These are phyloP conservation scores for Starmerella floricola DNA, from an alignment of 805 yeast species.

Conservation along the genomic window DNA sequence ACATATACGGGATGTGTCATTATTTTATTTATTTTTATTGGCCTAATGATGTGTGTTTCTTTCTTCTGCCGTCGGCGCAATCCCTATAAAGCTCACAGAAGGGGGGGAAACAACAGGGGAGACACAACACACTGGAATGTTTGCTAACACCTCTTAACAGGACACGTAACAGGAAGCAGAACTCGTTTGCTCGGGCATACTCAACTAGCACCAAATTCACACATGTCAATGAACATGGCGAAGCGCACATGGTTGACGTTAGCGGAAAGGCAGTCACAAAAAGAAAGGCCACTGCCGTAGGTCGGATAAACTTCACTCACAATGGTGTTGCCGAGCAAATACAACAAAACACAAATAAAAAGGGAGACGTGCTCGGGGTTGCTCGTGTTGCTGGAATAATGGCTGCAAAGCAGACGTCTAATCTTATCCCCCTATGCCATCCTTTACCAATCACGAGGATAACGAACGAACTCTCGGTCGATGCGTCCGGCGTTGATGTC, in stretches of 20 bases:
- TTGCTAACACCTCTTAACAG: too few species aligned
- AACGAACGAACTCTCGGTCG: constrained; percentile 27
- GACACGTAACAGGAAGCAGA: background rate
- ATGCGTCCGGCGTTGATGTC: constrained; percentile 26
- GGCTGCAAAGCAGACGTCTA: constrained; percentile 40
- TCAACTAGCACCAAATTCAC: constrained; percentile 23
- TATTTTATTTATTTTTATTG: background rate
- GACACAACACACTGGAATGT: too few species aligned
- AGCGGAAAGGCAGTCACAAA: constrained; percentile 32
- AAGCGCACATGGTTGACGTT: constrained; percentile 41
- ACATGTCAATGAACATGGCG: constrained; percentile 34
- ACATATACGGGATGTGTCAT: background rate
- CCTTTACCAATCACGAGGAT: constrained; percentile 36
- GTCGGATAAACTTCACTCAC: constrained; percentile 34
- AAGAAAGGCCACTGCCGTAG: constrained; percentile 36
- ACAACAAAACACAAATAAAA: constrained; percentile 32
- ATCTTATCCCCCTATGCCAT: constrained; percentile 41
- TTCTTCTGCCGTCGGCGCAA: too few species aligned
- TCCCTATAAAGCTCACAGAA: too few species aligned
- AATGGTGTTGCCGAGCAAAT: constrained; percentile 28
- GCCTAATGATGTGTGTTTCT: too few species aligned
- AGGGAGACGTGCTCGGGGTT: constrained; percentile 41
- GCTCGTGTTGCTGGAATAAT: constrained; percentile 42
- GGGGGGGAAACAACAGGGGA: too few species aligned
- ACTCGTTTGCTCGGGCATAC: background rate